Conservation (phyloP, 768 basidiomycete genomes). For the Favolaschia claudopus region DNA sequence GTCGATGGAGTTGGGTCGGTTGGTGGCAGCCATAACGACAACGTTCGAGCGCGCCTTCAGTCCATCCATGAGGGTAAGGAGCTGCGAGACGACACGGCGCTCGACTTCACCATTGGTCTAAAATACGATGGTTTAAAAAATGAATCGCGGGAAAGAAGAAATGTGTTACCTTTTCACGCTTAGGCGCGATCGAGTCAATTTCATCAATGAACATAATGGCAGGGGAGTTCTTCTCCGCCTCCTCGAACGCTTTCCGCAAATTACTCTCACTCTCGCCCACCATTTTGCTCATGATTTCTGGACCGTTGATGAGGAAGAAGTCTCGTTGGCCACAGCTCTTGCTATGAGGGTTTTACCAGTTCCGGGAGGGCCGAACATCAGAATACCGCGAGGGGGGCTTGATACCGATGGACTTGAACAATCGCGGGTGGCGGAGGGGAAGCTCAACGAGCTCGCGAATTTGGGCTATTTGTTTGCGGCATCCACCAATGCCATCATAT, state of each 20-base stretch:
- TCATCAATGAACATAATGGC: constrained; percentile 99
- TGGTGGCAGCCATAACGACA: constrained; percentile 99
- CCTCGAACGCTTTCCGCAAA: constrained; percentile 96
- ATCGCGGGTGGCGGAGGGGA: constrained; percentile 96
- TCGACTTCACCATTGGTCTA: constrained; percentile 99
- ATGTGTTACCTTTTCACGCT: constrained; percentile 89
- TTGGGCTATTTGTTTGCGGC: no score
- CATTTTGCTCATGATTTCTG: constrained; percentile 99
- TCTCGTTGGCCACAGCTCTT: constrained; percentile 97
- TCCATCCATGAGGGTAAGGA: constrained; percentile 98
- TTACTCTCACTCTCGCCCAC: constrained; percentile 98
- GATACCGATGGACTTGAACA: constrained; percentile 99
- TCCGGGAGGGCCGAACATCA: constrained; percentile 98
- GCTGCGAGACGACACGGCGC: constrained; percentile 96
- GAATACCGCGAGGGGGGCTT: constrained; percentile 98
- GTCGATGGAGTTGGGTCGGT: constrained; percentile 98
- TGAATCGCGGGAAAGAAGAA: neutral
- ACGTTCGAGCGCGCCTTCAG: constrained; percentile 98
- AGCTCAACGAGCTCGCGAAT: no score
- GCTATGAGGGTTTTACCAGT: constrained; percentile 99
- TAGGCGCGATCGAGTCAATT: constrained; percentile 98
- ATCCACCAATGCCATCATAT: no score
- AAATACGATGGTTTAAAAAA: no score
- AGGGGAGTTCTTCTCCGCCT: constrained; percentile 99
- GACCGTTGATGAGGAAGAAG: constrained; percentile 99